These are phyloP conservation scores for Elaeis guineensis DNA, from an alignment of 176 grass and related monocot genomes.

Conservation along the genomic window DNA sequence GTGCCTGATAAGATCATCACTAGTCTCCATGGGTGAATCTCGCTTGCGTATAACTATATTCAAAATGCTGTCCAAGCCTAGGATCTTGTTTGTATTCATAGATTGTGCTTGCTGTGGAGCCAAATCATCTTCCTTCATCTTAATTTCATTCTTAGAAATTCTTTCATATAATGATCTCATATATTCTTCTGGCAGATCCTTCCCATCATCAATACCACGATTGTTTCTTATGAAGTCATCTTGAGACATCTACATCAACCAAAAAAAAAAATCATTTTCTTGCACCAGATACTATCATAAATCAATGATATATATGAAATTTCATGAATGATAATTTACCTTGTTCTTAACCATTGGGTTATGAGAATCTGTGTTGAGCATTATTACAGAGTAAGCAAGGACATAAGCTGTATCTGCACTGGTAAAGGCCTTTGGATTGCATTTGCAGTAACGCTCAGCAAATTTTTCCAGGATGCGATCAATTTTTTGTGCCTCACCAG, in stretches of 20 bases:
- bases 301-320: constrained; percentile 17
- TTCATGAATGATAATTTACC: constrained; percentile 32
- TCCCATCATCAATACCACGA: constrained; percentile 91
- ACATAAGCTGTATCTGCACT: constrained; percentile 99
- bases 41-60: constrained; percentile 93
- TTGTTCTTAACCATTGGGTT: constrained; percentile 98
- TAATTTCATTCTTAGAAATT: constrained; percentile 93
- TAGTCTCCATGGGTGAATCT: constrained; percentile 72
- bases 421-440: constrained; percentile 85
- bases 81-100: constrained; percentile 82
- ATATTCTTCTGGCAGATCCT: constrained; percentile 93
- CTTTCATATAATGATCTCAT: constrained; percentile 96
- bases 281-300: background rate
- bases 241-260: constrained; percentile 78
- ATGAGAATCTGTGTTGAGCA: constrained; percentile 98
- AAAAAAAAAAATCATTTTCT: constrained; percentile 21
- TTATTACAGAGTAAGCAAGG: constrained; percentile 97
- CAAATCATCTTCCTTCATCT: constrained; percentile 96
- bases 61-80: constrained; percentile 95
- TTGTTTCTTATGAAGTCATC: constrained; percentile 99
- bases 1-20: constrained; percentile 94
- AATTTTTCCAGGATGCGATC: constrained; percentile 98
- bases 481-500: constrained; percentile 98
- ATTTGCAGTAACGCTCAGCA: constrained; percentile 90
- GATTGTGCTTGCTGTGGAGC: constrained; percentile 79